Evolutionary conservation across 192 early-diverging fungal genomes (phyloP).

Genomic region (Entomortierella chlamydospora): DNA sequence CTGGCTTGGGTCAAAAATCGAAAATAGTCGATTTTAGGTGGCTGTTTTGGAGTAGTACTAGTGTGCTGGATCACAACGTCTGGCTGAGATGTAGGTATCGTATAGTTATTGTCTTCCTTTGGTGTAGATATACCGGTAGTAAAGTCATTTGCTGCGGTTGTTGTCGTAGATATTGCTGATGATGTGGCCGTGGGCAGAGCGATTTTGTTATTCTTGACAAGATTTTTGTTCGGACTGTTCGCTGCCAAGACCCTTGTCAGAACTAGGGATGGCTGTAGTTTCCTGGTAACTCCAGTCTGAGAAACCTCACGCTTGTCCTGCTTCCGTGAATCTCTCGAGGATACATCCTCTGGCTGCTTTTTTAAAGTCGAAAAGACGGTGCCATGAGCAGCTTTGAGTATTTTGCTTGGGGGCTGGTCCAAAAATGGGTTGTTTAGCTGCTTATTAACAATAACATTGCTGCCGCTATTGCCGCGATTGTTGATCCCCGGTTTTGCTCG

Average conservation of each 20-base stretch:
- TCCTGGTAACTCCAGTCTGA: background rate
- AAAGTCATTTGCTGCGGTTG: background rate
- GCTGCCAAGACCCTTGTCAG: constrained; percentile 16
- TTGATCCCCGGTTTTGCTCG: background rate
- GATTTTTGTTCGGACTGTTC: background rate
- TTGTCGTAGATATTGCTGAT: background rate
- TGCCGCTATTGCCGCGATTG: background rate
- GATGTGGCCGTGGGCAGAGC: background rate
- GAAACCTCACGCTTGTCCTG: background rate
- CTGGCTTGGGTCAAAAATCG: background rate
- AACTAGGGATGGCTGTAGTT: background rate
- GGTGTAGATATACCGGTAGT: background rate
- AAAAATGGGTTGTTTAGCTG: constrained; percentile 15
- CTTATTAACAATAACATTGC: background rate
- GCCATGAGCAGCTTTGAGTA: background rate
- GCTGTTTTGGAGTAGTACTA: constrained; percentile 2
- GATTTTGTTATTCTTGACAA: background rate
- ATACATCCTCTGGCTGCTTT: background rate
- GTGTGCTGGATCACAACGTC: background rate
- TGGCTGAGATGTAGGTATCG: background rate
- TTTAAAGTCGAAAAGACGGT: background rate
- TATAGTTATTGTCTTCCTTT: background rate
- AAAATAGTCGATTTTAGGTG: background rate
- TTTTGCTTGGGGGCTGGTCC: constrained; percentile 9
- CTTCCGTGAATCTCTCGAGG: background rate